These are phyloP conservation scores for Nephelium lappaceum DNA, from an alignment of 345 rosid genomes.

Conservation along the genomic window DNA sequence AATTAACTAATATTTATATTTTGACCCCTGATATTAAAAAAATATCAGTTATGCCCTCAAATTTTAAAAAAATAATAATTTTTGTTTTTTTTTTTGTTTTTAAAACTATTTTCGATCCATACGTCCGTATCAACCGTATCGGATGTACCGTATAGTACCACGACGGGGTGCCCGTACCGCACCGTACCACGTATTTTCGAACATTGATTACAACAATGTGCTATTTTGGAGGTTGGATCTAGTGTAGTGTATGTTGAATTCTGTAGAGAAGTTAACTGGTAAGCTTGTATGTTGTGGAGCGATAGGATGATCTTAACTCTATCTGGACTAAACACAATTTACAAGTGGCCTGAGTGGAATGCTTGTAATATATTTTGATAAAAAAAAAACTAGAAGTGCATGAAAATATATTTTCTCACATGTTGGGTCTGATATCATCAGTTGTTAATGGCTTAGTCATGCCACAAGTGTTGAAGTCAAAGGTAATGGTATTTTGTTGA, in stretches of 20 bases:
- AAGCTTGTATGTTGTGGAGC: background rate
- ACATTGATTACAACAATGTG: too few relatives aligned
- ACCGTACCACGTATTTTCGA: too few relatives aligned
- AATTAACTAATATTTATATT: too few relatives aligned
- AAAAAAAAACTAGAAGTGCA: background rate
- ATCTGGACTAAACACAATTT: background rate
- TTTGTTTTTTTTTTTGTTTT: too few relatives aligned
- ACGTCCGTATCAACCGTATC: too few relatives aligned
- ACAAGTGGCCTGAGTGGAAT: background rate
- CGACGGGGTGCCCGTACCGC: too few relatives aligned
- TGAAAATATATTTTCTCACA: background rate
- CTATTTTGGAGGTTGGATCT: background rate
- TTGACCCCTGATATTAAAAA: too few relatives aligned
- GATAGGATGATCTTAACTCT: background rate
- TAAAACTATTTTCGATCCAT: too few relatives aligned
- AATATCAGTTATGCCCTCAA: too few relatives aligned
- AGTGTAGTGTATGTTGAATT: background rate
- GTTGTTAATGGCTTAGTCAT: background rate
- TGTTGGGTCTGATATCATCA: constrained; percentile 1
- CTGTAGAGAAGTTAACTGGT: background rate
- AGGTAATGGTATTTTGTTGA: background rate
- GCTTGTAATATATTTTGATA: background rate
- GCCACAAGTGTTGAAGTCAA: background rate
- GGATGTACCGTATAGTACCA: too few relatives aligned
- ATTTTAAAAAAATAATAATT: too few relatives aligned